Evolutionary conservation across 108 stramenopile species (phyloP), one percentile per base, ranked within the genome.

Genomic region (Nitzschia palea): DNA sequence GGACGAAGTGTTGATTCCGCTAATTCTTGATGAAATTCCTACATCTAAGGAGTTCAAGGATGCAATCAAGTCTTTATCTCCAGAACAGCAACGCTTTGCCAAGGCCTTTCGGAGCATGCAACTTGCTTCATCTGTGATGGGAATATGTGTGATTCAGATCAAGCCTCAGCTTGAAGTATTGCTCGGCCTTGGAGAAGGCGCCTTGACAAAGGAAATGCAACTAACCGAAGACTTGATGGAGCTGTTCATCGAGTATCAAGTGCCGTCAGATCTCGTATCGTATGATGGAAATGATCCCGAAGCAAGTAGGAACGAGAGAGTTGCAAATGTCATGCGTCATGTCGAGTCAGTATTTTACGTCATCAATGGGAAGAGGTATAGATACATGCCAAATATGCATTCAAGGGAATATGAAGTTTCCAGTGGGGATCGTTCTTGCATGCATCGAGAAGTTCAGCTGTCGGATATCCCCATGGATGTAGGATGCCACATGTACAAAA

Each of bases 21-120:
- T 96, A 27, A 62, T 92, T 4, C 48, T 95, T 36, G 84, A 92
- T 15, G 86, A 88, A 26, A 59, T 96, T 35, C 96, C 96, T 18
- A 86, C 89, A 0, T 85, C 96, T 5, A 91, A 90, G 67, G 89
- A 88, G 51, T 96, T 96, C 78, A 86, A 90, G 52, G 95, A 96
- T 73, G 89, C 93, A n/a, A 87, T 96, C 26, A 52, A 54, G 50
- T 87, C 86, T 10, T 72, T 96, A 3, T 93, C 91, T 22, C 89
- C 93, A 30, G 92, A 96, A 56, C 95, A 96, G 62, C 90, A 91
- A 52, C 79, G 71, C 14, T 96, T 96, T 73, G 93, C 91, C 18
- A 62, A 80, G 44, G 77, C 95, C 2, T 93, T 80, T 55, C 84
- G 95, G 40, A 65, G 45, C 15, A 94, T 96, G 95, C 92, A 96